A percentile compares a stretch with the other conserved stretches of the same genome.
Evolutionary conservation across 2,329 filamentous ascomycete genomes (phyloP).

Genomic region (Arachnopeziza araneosa): DNA sequence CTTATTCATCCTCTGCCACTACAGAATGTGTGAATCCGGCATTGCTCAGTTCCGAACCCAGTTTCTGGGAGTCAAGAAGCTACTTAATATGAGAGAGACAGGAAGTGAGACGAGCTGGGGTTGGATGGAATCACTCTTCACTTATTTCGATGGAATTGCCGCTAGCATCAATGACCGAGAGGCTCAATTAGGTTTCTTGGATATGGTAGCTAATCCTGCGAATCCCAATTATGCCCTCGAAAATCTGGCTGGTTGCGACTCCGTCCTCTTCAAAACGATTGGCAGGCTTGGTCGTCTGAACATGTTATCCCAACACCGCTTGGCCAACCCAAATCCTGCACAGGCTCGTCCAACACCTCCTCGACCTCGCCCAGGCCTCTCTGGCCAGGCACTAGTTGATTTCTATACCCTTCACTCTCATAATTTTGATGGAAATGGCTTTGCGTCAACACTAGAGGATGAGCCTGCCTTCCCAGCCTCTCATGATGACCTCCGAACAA

Average conservation of each 20-base stretch:
- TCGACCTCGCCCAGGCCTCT: slow-evolving; percentile 33
- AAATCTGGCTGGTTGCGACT: slow-evolving; percentile 83
- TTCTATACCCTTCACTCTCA: slow-evolving; percentile 49
- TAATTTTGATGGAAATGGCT: slow-evolving; percentile 64
- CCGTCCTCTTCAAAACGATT: slow-evolving; percentile 79
- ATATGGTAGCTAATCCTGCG: slow-evolving; percentile 58
- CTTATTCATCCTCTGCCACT: slow-evolving; percentile 81
- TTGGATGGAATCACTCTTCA: slow-evolving; percentile 92
- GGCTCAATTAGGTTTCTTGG: slow-evolving; percentile 65
- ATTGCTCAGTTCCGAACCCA: slow-evolving; percentile 91
- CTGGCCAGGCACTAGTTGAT: slow-evolving; percentile 38
- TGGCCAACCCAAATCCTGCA: slow-evolving; percentile 37
- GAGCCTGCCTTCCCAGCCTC: slow-evolving; percentile 43
- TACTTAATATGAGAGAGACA: slow-evolving; percentile 70
- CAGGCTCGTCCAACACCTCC: slow-evolving; percentile 25
- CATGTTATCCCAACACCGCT: slow-evolving; percentile 67
- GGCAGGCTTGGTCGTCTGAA: slow-evolving; percentile 80
- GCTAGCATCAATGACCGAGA: slow-evolving; percentile 90
- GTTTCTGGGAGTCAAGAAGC: slow-evolving; percentile 87
- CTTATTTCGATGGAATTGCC: slow-evolving; percentile 90
- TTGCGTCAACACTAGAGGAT: slow-evolving; percentile 50
- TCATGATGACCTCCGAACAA: slow-evolving; percentile 53
- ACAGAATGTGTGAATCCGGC: slow-evolving; percentile 89
- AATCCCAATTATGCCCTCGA: slow-evolving; percentile 56
- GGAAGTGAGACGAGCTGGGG: slow-evolving; percentile 60